Evolutionary conservation across 345 rosid species (phyloP), one percentile per base, ranked within the genome.

Genomic region (Leavenworthia alabamica): DNA sequence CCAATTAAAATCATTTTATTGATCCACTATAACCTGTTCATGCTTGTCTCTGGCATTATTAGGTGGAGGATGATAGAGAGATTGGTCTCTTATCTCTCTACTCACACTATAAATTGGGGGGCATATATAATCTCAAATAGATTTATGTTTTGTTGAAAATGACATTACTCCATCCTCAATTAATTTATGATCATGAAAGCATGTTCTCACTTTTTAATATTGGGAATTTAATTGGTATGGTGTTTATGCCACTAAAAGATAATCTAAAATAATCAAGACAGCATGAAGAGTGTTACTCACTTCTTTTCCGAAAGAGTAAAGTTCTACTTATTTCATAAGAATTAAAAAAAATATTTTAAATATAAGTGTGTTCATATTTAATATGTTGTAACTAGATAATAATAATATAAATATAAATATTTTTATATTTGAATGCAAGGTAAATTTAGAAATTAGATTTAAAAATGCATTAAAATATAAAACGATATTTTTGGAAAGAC

Each of bases 41-140:
- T 68, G 67, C 73, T 68, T 68, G 66, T 59, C 39, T 59, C 45
- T 51, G 40, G 47, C 39, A 68, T 68, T 68, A 68, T 68, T 60
- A 68, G 67, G 66, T 68, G 61, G 54, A 42, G 15, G 28, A 22
- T 6, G 32, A 29, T 14, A 48, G 26, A 67, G 5, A 42, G 31
- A 51, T 51, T 60, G 54, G n/a, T 51, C 67, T 68, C 66, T 49
- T 67, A 49, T 59, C 51, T 41, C 51, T 41, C 51, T 49, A 56
- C 26, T 36, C 29, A 65, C 47, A 66, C 22, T 37, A 60, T 31
- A 59, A 60, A 52, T 41, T 24, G 31, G 39, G 61, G 54, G 61
- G 67, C 67, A 60, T 31, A 43, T 8, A 52, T 40, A 40, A 68
- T 60, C 60, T 68, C 26, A 43, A 11, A 26, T 35, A 60, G 60